Conservation (phyloP, 2,329 filamentous ascomycete species). For the Aspergillus tubingensis region DNA sequence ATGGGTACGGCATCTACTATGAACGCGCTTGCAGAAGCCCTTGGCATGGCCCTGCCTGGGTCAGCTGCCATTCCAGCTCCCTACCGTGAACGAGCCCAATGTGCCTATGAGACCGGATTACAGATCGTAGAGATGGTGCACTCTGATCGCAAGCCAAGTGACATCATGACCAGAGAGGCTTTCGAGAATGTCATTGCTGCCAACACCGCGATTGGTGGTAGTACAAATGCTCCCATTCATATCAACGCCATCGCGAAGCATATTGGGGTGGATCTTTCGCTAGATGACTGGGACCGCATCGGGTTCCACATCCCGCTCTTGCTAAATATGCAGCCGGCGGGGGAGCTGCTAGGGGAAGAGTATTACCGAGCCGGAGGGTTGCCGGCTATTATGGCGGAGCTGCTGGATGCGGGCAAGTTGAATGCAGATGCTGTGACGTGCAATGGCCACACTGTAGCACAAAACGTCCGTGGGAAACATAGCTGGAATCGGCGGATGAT, state of each 20-base stretch:
- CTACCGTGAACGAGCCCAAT: conserved; percentile 52
- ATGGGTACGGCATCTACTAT: conserved; percentile 58
- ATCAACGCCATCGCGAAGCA: conserved; percentile 58
- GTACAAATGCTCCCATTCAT: conserved; percentile 60
- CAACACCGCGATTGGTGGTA: conserved; percentile 59
- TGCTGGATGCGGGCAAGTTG: conserved; percentile 52
- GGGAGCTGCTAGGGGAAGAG: conserved; percentile 56
- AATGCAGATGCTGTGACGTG: conserved; percentile 48
- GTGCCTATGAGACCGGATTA: conserved; percentile 52
- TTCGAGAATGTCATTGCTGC: conserved; percentile 60
- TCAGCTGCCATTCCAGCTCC: conserved; percentile 55
- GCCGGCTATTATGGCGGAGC: conserved; percentile 56
- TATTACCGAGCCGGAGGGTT: conserved; percentile 57
- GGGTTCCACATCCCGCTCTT: conserved; percentile 55
- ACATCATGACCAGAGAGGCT: conserved; percentile 57
- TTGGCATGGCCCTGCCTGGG: conserved; percentile 56
- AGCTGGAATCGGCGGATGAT: conserved; percentile 56
- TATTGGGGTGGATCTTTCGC: conserved; percentile 51
- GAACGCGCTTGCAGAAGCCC: conserved; percentile 55
- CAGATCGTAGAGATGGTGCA: conserved; percentile 56
- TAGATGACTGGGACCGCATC: conserved; percentile 58
- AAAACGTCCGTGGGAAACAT: conserved; percentile 48
- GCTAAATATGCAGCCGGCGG: conserved; percentile 58
- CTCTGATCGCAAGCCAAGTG: conserved; percentile 53
- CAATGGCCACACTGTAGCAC: conserved; percentile 50